Evolutionary conservation across 331 rosid genomes (phyloP), one percentile per base, ranked within the genome.

Genomic region (Prunus yedoensis): DNA sequence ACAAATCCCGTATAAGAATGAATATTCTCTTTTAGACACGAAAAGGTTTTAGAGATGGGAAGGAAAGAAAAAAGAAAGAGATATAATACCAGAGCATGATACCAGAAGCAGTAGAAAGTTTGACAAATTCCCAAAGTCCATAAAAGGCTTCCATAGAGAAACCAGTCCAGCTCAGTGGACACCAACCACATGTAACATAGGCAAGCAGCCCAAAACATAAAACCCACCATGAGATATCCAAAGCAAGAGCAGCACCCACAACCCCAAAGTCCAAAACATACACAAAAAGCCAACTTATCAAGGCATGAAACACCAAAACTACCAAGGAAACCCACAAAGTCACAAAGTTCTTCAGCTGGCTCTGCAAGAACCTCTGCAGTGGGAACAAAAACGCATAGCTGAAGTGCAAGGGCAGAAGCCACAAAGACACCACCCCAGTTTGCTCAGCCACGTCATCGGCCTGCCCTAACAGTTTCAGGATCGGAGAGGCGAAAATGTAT

Each of bases 91-190:
- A 73, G 21, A 79, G 79, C 83, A 74, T 79, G 27, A 79, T 64
- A 5, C 83, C 83, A 59, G 79, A 79, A 58, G 83, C 70, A 10
- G 74, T 12, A 23, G 83, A 79, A 28, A 79, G 79, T 60, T 79
- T 74, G 38, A 61, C 27, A 41, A 79, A 74, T 18, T 68, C 75
- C 83, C 83, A 74, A 0, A 79, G 65, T 1, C 45, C 75, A 58
- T 70, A 57, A 51, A 79, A 74, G 32, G 83, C 83, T n/a, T 74
- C 62, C 28, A 50, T n/a, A 3, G 79, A 79, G 51, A 79, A 68
- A 50, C 83, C 79, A 59, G 21, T 8, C 83, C 83, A 79, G 50
- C 71, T 79, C 8, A 56, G n/a, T 2, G 79, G 83, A 79, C 83
- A 79, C 70, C 83, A 63, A 45, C 83, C 83, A 67, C 73, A 67